phyloP scores from a whole-genome alignment of 2,329 filamentous ascomycete genomes.

The Diaporthe citriasiana region DNA sequence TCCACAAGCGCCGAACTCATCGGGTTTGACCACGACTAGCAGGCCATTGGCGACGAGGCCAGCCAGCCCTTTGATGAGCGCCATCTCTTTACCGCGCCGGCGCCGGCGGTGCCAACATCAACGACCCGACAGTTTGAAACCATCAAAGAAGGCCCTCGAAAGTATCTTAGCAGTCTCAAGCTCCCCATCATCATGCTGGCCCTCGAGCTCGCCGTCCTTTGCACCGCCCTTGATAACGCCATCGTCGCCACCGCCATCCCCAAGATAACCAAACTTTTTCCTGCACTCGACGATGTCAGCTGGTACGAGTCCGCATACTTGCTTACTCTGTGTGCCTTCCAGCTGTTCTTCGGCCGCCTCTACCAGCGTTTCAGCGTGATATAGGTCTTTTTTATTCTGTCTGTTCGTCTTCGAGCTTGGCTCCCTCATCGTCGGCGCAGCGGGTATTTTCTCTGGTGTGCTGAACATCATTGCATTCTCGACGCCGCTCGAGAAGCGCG shows the following conservation, averaged over 20 bases:
- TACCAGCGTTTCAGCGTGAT: constrained; percentile 57
- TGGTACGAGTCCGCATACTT: constrained; percentile 60
- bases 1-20: not conserved
- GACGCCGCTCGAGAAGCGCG: constrained; percentile 36
- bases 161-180: constrained; percentile 53
- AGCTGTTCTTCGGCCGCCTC: constrained; percentile 47
- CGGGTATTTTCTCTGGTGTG: constrained; percentile 54
- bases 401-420: constrained; percentile 62
- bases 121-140: constrained; percentile 48
- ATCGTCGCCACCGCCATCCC: constrained; percentile 57
- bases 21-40: no score
- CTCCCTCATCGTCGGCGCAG: constrained; percentile 55
- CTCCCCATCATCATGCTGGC: constrained; percentile 57
- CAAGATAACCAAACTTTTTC: constrained; percentile 56
- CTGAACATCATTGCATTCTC: constrained; percentile 49
- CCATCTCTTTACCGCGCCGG: not conserved
- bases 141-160: constrained; percentile 49
- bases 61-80: not conserved
- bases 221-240: constrained; percentile 46
- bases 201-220: constrained; percentile 59
- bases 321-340: constrained; percentile 51
- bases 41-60: not conserved
- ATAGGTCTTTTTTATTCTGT: constrained; percentile 54
- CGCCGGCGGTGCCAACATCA: constrained; percentile 42
- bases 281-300: constrained; percentile 59